Conservation (phyloP, 2,329 filamentous ascomycete genomes). For the Sporothrix inflata region DNA sequence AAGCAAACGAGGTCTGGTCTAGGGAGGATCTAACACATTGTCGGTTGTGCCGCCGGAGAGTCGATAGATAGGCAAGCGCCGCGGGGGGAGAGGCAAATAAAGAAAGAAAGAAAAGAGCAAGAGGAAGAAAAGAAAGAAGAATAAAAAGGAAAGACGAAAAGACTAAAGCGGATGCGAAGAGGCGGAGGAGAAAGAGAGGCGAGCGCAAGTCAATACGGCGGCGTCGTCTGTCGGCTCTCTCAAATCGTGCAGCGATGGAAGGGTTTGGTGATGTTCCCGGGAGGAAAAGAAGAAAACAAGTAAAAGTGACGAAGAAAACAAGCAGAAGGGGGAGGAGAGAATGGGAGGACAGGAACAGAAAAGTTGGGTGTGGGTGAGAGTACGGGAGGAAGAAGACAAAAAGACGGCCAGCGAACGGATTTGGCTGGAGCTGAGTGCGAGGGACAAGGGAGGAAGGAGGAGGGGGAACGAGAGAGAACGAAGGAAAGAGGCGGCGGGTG, state of each 20-base stretch:
- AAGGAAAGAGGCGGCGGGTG: slow-evolving; percentile 10
- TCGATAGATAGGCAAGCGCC: not conserved
- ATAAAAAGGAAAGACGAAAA: not conserved
- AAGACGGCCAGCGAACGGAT: slow-evolving; percentile 1
- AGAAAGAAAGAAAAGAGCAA: not conserved
- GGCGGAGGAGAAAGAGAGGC: not conserved
- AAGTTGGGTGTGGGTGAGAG: slow-evolving; percentile 34
- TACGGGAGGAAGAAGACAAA: slow-evolving; percentile 5
- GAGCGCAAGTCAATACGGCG: slow-evolving; percentile 22
- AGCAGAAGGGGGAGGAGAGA: not conserved
- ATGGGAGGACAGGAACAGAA: slow-evolving; percentile 20
- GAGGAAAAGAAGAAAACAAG: slow-evolving; percentile 13
- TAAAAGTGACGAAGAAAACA: slow-evolving; percentile 2
- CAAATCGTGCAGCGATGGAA: slow-evolving; percentile 1
- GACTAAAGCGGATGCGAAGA: slow-evolving; percentile 15
- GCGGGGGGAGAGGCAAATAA: not conserved
- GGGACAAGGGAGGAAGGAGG: slow-evolving; percentile 13
- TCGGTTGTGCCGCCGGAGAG: slow-evolving; percentile 15
- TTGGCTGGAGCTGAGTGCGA: slow-evolving; percentile 9
- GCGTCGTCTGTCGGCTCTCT: slow-evolving; percentile 10
- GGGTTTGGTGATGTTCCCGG: slow-evolving; percentile 1
- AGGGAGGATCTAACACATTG: slow-evolving; percentile 23
- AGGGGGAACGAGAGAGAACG: slow-evolving; percentile 13
- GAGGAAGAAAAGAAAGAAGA: not conserved
- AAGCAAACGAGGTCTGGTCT: slow-evolving; percentile 18